A percentile compares a stretch with the other conserved stretches of the same genome.
phyloP scores from a whole-genome alignment of 2,329 filamentous ascomycete species.

The Harringtonia lauricola region DNA sequence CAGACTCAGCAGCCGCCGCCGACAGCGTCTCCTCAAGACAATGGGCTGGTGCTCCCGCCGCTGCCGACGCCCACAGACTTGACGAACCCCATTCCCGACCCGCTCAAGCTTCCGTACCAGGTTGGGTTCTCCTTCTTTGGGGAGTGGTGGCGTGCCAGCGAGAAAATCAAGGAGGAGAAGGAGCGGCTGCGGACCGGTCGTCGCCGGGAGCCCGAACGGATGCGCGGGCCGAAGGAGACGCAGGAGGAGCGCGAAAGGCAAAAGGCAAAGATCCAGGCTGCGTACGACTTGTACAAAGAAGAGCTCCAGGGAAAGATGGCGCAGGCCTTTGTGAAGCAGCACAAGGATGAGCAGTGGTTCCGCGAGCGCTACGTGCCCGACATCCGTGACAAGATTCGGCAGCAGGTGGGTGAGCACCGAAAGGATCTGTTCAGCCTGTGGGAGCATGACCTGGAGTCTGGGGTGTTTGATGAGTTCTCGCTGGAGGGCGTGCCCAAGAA shows the following conservation, averaged over 20 bases:
- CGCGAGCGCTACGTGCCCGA: conserved; percentile 86
- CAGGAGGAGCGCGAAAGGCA: conserved; percentile 70
- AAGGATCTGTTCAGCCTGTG: conserved; percentile 72
- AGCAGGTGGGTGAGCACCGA: conserved; percentile 69
- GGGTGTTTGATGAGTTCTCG: conserved; percentile 88
- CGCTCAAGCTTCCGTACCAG: conserved; percentile 63
- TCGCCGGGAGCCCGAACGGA: conserved; percentile 51
- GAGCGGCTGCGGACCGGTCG: conserved; percentile 61
- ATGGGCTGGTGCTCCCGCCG: conserved; percentile 60
- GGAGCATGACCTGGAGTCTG: conserved; percentile 76
- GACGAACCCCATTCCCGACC: conserved; percentile 60
- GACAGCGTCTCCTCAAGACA: conserved; percentile 37
- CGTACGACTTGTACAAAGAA: conserved; percentile 57
- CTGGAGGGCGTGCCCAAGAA: conserved; percentile 89
- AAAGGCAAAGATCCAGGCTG: conserved; percentile 63
- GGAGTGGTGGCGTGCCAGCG: conserved; percentile 77
- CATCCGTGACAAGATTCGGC: conserved; percentile 62
- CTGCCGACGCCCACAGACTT: conserved; percentile 38
- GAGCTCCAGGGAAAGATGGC: conserved; percentile 70
- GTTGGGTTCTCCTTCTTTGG: conserved; percentile 80
- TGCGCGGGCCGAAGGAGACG: conserved; percentile 52
- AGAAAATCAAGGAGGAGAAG: conserved; percentile 72
- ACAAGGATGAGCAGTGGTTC: conserved; percentile 97
- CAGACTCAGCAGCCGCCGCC: conserved; percentile 39
- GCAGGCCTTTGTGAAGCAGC: conserved; percentile 76